These are phyloP conservation scores for Tolypocladium ovalisporum DNA, from an alignment of 2,329 filamentous ascomycete genomes.

Conservation along the genomic window DNA sequence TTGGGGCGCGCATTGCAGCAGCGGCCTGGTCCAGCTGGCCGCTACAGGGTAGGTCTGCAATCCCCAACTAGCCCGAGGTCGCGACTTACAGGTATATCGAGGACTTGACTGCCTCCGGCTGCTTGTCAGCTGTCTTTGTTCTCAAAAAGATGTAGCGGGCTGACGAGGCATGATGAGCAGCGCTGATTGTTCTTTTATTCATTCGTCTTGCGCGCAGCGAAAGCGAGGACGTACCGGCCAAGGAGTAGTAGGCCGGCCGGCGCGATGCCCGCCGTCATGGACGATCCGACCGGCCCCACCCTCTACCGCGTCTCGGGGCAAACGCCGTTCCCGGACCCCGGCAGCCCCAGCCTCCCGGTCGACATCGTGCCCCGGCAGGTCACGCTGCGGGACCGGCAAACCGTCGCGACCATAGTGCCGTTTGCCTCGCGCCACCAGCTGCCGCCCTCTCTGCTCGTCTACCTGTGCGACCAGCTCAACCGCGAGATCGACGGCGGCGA, in stretches of 20 bases:
- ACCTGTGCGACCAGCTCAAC: slow-evolving; percentile 75
- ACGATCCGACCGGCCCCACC: slow-evolving; percentile 61
- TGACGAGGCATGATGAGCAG: background rate
- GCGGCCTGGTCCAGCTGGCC: background rate
- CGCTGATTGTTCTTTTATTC: background rate
- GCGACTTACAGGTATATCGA: background rate
- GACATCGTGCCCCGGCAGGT: slow-evolving; percentile 66
- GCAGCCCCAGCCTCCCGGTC: slow-evolving; percentile 51
- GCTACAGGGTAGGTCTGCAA: background rate
- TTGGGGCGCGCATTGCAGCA: background rate
- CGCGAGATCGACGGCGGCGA: slow-evolving; percentile 87
- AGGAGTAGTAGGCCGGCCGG: slow-evolving; percentile 4
- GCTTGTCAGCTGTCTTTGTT: too few relatives aligned
- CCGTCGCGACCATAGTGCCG: slow-evolving; percentile 72
- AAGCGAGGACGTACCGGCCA: background rate
- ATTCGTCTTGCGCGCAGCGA: background rate
- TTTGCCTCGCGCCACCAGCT: slow-evolving; percentile 69
- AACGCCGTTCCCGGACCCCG: slow-evolving; percentile 52
- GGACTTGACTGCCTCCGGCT: background rate
- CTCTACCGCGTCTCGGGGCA: slow-evolving; percentile 60
- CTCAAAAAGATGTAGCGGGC: too few relatives aligned
- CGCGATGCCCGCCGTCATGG: slow-evolving; percentile 66
- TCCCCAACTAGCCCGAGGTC: background rate
- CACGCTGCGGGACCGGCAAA: slow-evolving; percentile 73
- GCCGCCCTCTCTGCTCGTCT: slow-evolving; percentile 62